A percentile compares a stretch with the other conserved stretches of the same genome.
Conservation (phyloP, 2,329 filamentous ascomycete species). For the Neobulgaria alba region DNA sequence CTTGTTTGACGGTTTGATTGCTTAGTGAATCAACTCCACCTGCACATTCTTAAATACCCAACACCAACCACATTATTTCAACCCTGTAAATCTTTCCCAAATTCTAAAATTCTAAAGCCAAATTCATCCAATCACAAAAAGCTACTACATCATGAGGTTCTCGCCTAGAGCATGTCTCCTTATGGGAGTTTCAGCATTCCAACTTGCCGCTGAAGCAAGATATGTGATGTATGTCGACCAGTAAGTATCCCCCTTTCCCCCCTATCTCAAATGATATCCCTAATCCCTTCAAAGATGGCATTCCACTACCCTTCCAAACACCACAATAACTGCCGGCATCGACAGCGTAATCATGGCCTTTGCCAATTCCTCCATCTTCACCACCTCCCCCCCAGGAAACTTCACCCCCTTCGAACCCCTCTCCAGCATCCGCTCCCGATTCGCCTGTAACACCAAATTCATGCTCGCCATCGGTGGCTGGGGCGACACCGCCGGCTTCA, state of each 20-base stretch:
- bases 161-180: too few species aligned
- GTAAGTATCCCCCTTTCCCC: background rate
- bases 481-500: conserved; percentile 60
- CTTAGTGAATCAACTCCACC: too few species aligned
- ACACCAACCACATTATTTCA: too few species aligned
- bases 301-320: conserved; percentile 11
- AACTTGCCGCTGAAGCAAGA: conserved; percentile 1
- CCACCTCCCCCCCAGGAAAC: conserved; percentile 8
- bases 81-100: too few species aligned
- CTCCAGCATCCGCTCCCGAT: conserved; percentile 23
- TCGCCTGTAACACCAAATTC: conserved; percentile 47
- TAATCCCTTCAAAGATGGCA: conserved; percentile 6
- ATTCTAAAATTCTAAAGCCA: too few species aligned
- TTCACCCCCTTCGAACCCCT: conserved; percentile 16
- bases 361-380: conserved; percentile 16
- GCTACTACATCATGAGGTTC: too few species aligned
- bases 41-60: too few species aligned
- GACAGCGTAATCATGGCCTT: conserved; percentile 17
- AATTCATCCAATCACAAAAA: too few species aligned
- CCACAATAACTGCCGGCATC: conserved; percentile 12
- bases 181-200: too few species aligned
- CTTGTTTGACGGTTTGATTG: too few species aligned
- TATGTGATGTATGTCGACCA: conserved; percentile 5
- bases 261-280: background rate
- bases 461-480: conserved; percentile 68